These are phyloP conservation scores for Tubosaeta sp. DNA, from an alignment of 768 basidiomycete genomes.

Conservation along the genomic window DNA sequence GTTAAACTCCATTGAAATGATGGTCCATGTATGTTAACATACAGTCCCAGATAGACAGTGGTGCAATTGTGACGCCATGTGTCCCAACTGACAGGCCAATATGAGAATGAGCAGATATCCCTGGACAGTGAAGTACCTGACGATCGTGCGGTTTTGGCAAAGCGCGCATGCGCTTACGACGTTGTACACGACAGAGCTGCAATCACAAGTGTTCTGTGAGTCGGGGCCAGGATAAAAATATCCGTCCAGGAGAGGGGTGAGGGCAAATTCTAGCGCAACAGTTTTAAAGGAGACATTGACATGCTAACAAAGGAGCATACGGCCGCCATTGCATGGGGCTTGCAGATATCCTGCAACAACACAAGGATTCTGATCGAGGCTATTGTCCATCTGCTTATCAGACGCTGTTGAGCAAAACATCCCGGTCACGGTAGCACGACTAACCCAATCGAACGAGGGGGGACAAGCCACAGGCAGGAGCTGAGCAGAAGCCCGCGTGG, in stretches of 20 bases:
- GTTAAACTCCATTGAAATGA: neutral
- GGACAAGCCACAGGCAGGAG: constrained; percentile 18
- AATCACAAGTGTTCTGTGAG: constrained; percentile 39
- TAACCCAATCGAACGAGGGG: constrained; percentile 25
- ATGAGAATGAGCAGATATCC: neutral
- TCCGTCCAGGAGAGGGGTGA: constrained; percentile 35
- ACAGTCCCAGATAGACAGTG: constrained; percentile 28
- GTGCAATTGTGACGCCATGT: constrained; percentile 48
- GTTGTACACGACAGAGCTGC: constrained; percentile 54
- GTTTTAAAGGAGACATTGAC: constrained; percentile 7
- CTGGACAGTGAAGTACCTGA: constrained; percentile 25
- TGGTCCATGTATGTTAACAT: constrained; percentile 1
- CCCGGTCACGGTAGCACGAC: neutral
- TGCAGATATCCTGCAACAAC: constrained; percentile 40
- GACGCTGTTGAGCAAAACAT: neutral
- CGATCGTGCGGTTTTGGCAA: constrained; percentile 45
- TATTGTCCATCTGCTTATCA: constrained; percentile 34
- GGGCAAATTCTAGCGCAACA: constrained; percentile 30
- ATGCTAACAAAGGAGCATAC: constrained; percentile 28
- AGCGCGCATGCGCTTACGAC: constrained; percentile 53
- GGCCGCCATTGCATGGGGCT: constrained; percentile 38
- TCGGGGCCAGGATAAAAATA: constrained; percentile 33
- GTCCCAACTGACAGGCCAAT: constrained; percentile 40
- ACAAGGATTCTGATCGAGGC: constrained; percentile 44
- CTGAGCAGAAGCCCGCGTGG: constrained; percentile 18